Base-by-base conservation (phyloP, 2,329 filamentous ascomycete species). In the Rhynchosporium graminicola region DNA sequence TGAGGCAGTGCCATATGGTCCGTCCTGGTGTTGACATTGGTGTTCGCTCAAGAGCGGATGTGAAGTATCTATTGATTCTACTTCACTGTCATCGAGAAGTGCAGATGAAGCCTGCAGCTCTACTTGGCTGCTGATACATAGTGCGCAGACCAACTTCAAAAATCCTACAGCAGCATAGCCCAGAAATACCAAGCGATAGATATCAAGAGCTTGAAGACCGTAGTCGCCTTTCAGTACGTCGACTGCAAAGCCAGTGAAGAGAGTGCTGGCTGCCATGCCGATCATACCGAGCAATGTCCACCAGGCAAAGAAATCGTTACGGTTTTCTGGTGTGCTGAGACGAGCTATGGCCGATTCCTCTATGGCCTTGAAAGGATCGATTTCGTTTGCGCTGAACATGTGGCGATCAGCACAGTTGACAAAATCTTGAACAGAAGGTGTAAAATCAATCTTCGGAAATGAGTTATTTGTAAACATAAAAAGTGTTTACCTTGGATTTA, bases 271-370 rank as follows among this genome's bases (percentile, higher is more conserved):
- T 46, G 43, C 56, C 43, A 38, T 36, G 29, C 43, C 56, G n/a
- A 47, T 31, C 43, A 42, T 51, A 1, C 46, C 46, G 2, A 59
- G 46, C 1, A 42, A 33, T 5, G 20, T 50, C 31, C 38, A 60
- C 48, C 58, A 60, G 47, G 58, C 58, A 40, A 54, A 54, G n/a
- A 60, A 43, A 6, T 60, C 58, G 12, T 38, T 54, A n/a, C 58
- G 36, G 13, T 33, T 54, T 33, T 29, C 4, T 13, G 36, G 13
- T 3, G 40, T 29, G 31, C 40, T 61, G 20, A 61, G 50, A 4
- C 31, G 48, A 5, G 59, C 59, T 15, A 61, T 56, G 29, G 51
- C 20, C 2, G 59, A 61, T 50, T 61, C 51, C 48, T 61, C 51
- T 31, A 61, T 55, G 15, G 59, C 59, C 40, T 48, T 46, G 43